Evolutionary conservation across 2,329 filamentous ascomycete species (phyloP).

Genomic region (Cryphonectria nitschkei): DNA sequence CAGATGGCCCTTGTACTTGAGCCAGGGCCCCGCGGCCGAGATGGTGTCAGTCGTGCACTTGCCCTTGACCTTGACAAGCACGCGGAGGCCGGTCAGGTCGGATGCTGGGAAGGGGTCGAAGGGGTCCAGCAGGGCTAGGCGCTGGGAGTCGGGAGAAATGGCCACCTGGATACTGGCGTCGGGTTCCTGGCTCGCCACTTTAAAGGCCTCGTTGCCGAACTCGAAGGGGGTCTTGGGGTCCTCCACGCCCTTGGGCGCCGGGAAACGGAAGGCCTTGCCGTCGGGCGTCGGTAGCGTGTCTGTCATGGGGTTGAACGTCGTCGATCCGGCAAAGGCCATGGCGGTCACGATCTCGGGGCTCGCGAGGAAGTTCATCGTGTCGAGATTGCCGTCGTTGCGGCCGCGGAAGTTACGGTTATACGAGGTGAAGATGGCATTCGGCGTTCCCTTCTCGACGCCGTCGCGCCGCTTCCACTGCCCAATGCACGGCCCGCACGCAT

Average conservation of each 20-base stretch:
- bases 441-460: constrained; percentile 78
- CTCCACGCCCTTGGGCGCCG: constrained; percentile 73
- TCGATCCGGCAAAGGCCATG: constrained; percentile 89
- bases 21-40: constrained; percentile 93
- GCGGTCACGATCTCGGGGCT: constrained; percentile 97
- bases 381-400: constrained; percentile 93
- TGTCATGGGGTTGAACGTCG: constrained; percentile 94
- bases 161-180: constrained; percentile 73
- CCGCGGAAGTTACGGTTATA: constrained; percentile 99
- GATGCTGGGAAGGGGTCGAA: constrained; percentile 79
- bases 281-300: constrained; percentile 80
- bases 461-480: constrained; percentile 96
- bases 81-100: constrained; percentile 77
- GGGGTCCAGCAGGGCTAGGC: constrained; percentile 87
- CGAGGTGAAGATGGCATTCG: constrained; percentile 93
- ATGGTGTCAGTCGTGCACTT: constrained; percentile 99
- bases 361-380: constrained; percentile 98
- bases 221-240: constrained; percentile 71
- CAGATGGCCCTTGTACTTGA: constrained; percentile 99
- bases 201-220: constrained; percentile 73
- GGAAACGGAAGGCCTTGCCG: constrained; percentile 83
- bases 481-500: constrained; percentile 92
- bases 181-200: constrained; percentile 72
- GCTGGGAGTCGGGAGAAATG: constrained; percentile 84
- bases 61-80: constrained; percentile 94